These are phyloP conservation scores for Diaporthe helianthi DNA, from an alignment of 2,329 filamentous ascomycete species.

Conservation along the genomic window DNA sequence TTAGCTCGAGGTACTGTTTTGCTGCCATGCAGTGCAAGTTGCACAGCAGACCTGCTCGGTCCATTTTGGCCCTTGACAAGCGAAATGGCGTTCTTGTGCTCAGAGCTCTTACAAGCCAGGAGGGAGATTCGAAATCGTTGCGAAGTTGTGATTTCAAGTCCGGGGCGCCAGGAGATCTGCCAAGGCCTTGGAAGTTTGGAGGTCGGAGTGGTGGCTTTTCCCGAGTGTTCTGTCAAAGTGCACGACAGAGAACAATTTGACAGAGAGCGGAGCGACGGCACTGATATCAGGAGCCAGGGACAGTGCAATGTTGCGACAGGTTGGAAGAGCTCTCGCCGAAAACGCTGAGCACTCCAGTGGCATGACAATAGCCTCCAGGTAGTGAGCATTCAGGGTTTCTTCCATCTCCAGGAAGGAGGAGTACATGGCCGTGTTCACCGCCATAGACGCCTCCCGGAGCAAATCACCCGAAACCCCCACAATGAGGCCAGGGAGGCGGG, in stretches of 20 bases:
- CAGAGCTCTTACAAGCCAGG: background rate
- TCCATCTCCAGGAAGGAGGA: too few species aligned
- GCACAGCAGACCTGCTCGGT: slow-evolving; percentile 20
- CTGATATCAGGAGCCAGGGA: background rate
- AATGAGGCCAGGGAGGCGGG: background rate
- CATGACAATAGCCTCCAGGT: background rate
- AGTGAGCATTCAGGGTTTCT: background rate
- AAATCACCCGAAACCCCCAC: background rate
- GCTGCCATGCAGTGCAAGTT: slow-evolving; percentile 22
- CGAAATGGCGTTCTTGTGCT: slow-evolving; percentile 31
- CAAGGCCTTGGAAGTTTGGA: background rate
- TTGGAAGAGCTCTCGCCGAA: background rate
- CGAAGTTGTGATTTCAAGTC: background rate
- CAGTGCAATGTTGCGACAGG: background rate
- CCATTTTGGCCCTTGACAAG: slow-evolving; percentile 30
- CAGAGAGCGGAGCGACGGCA: background rate
- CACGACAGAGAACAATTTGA: background rate
- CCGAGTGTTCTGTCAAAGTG: background rate
- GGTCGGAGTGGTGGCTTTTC: background rate
- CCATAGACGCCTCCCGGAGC: background rate
- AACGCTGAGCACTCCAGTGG: background rate
- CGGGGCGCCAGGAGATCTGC: background rate
- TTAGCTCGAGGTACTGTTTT: background rate
- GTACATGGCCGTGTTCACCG: background rate
- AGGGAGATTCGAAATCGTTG: background rate